Base-by-base conservation (phyloP, 2,329 filamentous ascomycete species). In the Stylonectria norvegica region DNA sequence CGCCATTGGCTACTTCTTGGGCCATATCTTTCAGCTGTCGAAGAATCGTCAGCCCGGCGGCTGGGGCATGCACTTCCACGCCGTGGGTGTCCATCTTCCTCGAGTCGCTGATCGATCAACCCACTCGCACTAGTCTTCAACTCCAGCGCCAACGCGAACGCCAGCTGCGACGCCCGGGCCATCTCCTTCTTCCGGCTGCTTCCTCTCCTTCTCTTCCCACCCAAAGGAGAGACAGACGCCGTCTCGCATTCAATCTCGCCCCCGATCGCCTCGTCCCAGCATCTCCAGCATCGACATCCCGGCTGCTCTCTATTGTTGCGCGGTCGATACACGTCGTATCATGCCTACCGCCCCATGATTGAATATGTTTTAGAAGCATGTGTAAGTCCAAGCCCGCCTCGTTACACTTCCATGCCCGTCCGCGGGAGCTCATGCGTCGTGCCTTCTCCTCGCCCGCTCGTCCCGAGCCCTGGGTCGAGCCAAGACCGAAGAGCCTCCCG, bases 361-460 rank as follows among this genome's bases (percentile, higher is more conserved):
- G 55, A 63, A 61, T 57, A 66, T 67, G 66, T 65, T 49, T 55
- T 62, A 62, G 56, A 61, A 68, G 60, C 62, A 68, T 68, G 65
- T 68, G 65, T 68, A 65, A 60, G 65, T 65, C 32, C 32, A n/a
- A n/a, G n/a, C 14, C 36, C 23, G 25, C 22, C 32, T 38, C 38
- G n/a, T 38, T n/a, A 17, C 19, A 43, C 29, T 25, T 36, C 18
- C 37, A 25, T 28, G n/a, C n/a, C n/a, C n/a, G n/a, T n/a, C n/a
- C n/a, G n/a, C n/a, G n/a, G n/a, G n/a, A n/a, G n/a, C n/a, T n/a
- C n/a, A n/a, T n/a, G n/a, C n/a, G n/a, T n/a, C n/a, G n/a, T n/a
- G 36, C 40, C 34, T 38, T 28, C 15, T 35, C 45, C 38, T 35
- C 33, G 42, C 33, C 35, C 40, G 42, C 39, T 33, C 31, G 42